These are phyloP conservation scores for Colletotrichum echinochloae DNA, from an alignment of 2,329 filamentous ascomycete species.

Conservation along the genomic window DNA sequence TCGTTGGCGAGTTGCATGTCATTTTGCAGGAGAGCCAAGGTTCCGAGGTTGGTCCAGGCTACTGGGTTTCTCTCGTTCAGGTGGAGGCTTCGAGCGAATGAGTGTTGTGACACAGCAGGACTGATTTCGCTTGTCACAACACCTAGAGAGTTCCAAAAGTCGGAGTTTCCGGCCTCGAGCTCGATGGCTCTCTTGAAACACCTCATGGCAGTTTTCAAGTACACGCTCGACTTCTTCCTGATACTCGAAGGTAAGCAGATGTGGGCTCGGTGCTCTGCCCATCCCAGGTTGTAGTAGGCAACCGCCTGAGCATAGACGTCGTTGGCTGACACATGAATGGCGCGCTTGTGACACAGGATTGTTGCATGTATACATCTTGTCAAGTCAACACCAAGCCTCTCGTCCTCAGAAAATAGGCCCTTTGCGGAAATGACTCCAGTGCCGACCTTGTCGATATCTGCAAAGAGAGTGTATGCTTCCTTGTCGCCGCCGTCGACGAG, in stretches of 20 bases:
- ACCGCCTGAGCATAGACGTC: slow-evolving; percentile 92
- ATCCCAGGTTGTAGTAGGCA: slow-evolving; percentile 97
- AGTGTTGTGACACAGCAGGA: slow-evolving; percentile 89
- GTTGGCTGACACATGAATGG: slow-evolving; percentile 76
- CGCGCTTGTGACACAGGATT: slow-evolving; percentile 89
- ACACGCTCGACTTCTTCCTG: slow-evolving; percentile 71
- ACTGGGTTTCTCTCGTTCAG: slow-evolving; percentile 88
- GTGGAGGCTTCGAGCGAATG: slow-evolving; percentile 92
- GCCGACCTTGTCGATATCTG: slow-evolving; percentile 75
- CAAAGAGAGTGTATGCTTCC: slow-evolving; percentile 70
- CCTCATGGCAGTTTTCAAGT: slow-evolving; percentile 83
- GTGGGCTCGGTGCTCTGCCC: slow-evolving; percentile 89
- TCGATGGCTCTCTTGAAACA: slow-evolving; percentile 98
- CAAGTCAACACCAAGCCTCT: slow-evolving; percentile 62
- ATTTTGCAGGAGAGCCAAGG: slow-evolving; percentile 85
- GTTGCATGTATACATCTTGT: slow-evolving; percentile 75
- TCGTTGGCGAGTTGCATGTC: slow-evolving; percentile 90
- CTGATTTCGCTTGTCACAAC: slow-evolving; percentile 90
- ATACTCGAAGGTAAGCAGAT: slow-evolving; percentile 67
- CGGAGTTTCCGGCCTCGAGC: slow-evolving; percentile 90
- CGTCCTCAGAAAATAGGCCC: slow-evolving; percentile 59
- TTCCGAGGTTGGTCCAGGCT: slow-evolving; percentile 91
- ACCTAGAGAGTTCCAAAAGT: slow-evolving; percentile 97
- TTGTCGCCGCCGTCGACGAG: slow-evolving; percentile 69
- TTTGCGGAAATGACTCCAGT: slow-evolving; percentile 59